Evolutionary conservation across 208 protist species (phyloP), one percentile per base, ranked within the genome.

Genomic region (Trichomonas vaginalis): DNA sequence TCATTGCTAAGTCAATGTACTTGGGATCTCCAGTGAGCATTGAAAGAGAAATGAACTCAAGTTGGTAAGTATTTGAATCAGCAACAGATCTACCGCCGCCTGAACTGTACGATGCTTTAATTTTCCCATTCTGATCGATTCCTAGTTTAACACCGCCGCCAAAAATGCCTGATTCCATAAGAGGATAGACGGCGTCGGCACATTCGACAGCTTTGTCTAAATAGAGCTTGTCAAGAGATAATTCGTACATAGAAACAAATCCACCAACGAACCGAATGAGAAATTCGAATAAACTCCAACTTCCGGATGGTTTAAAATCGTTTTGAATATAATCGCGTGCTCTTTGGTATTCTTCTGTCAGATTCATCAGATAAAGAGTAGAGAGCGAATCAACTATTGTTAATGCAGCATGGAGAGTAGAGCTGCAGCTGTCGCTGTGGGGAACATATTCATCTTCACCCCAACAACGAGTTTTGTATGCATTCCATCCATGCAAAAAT

Each of bases 201-300:
- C 10, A 83, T 83, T 83, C 35, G 8, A 40, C 35, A 9, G 35
- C 79, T 40, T 83, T 83, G 35, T 83, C 79, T 23, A 45, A 96
- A 96, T 80, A 97, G 96, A 21, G 96, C 46, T 23, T 98, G 40
- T 98, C 97, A 35, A 62, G 45, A n/a, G 97, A 97, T 9, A 98
- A 70, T 21, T 97, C 48, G 88, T 98, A 98, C 14, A 96, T 97
- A n/a, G 97, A 87, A 0, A 98, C 82, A 40, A 98, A 96, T 17
- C 97, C 97, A n/a, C 97, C 97, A 14, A 98, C 35, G 45, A 97
- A 96, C 45, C 97, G 46, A 95, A 98, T 98, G n/a, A 32, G 97
- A 23, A 97, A 97, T 95, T 98, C 97, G 96, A 98, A 98, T 27
- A 97, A 70, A 37, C 95, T 97, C 35, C 35, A 83, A 12, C 12